A percentile compares a stretch with the other conserved stretches of the same genome.
Conservation (phyloP, 257 asterid species). For the Nicotiana attenuata region DNA sequence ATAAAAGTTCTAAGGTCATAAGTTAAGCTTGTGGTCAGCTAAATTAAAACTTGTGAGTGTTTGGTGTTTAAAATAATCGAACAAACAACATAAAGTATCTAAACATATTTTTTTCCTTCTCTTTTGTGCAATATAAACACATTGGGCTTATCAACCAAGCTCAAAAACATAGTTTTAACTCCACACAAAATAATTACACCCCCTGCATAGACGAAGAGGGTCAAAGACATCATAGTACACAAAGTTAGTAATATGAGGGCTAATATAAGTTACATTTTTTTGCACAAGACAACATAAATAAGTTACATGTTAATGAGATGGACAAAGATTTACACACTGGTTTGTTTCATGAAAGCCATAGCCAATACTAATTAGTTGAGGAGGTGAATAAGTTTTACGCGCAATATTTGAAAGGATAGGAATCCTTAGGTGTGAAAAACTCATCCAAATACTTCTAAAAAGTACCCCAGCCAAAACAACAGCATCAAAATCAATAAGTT, state of each 20-base stretch:
- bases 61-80: neutral
- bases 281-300: too few relatives aligned
- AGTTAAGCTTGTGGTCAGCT: neutral
- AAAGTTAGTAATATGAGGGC: neutral
- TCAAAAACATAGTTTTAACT: neutral
- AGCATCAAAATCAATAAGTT: neutral
- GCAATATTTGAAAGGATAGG: too few relatives aligned
- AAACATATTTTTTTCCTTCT: neutral
- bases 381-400: neutral
- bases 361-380: neutral
- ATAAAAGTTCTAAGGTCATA: neutral
- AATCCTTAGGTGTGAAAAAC: too few relatives aligned
- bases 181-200: neutral
- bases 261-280: too few relatives aligned
- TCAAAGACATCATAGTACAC: neutral
- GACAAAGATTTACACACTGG: neutral
- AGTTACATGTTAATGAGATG: too few relatives aligned
- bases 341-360: neutral
- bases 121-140: neutral
- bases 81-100: neutral
- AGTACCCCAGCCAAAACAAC: neutral
- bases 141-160: neutral
- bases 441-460: neutral
- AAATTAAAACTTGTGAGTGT: neutral
- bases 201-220: too few relatives aligned